phyloP scores from a whole-genome alignment of 2,329 filamentous ascomycete species.

The Aspergillus carbonarius region DNA sequence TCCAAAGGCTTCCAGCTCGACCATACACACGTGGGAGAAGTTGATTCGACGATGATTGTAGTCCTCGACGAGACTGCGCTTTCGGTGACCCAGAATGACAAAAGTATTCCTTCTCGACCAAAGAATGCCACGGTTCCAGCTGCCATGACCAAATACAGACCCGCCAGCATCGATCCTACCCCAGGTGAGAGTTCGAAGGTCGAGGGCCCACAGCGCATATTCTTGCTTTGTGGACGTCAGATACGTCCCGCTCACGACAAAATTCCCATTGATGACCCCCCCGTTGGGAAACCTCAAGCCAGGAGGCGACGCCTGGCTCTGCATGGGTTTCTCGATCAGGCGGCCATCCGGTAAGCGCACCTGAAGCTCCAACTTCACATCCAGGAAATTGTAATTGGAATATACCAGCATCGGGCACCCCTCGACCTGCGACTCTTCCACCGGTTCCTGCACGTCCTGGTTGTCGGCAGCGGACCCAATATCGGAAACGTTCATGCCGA shows the following conservation, averaged over 20 bases:
- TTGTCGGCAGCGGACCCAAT: slow-evolving; percentile 45
- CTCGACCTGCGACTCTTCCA: slow-evolving; percentile 29
- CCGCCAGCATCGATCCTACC: slow-evolving; percentile 93
- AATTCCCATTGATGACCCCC: slow-evolving; percentile 91
- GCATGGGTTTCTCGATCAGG: slow-evolving; percentile 83
- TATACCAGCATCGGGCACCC: slow-evolving; percentile 86
- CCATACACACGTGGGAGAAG: slow-evolving; percentile 94
- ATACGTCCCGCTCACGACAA: slow-evolving; percentile 96
- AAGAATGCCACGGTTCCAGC: slow-evolving; percentile 92
- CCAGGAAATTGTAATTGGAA: slow-evolving; percentile 98
- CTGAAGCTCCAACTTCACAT: slow-evolving; percentile 94
- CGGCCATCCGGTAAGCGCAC: slow-evolving; percentile 80
- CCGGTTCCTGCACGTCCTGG: slow-evolving; percentile 36
- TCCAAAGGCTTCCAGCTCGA: slow-evolving; percentile 94
- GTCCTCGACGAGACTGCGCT: slow-evolving; percentile 90
- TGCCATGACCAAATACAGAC: slow-evolving; percentile 92
- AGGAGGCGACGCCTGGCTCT: slow-evolving; percentile 77
- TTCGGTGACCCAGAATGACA: slow-evolving; percentile 90
- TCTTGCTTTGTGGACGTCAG: slow-evolving; percentile 97
- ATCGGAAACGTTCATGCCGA: slow-evolving; percentile 45
- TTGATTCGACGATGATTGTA: slow-evolving; percentile 98
- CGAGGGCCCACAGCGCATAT: slow-evolving; percentile 93
- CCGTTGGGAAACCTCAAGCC: slow-evolving; percentile 94
- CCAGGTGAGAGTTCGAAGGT: slow-evolving; percentile 86
- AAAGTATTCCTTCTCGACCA: slow-evolving; percentile 95